Conservation (phyloP, 2,329 filamentous ascomycete genomes). For the Xylaria sp. region DNA sequence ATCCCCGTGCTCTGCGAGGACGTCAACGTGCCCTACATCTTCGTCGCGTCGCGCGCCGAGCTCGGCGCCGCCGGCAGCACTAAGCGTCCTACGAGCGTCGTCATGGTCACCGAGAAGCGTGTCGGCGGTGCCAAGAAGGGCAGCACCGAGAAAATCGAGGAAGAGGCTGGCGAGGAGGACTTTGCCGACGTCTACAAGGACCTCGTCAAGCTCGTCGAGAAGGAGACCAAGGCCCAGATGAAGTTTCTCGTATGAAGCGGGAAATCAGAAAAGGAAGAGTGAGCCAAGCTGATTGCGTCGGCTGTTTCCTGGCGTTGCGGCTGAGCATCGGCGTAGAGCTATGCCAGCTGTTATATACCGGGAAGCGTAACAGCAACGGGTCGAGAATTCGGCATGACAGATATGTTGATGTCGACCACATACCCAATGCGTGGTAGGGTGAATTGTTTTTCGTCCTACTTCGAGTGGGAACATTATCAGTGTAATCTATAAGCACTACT, state of each 20-base stretch:
- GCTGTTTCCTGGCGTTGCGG: constrained; percentile 3
- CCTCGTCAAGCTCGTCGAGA: constrained; percentile 72
- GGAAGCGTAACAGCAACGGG: not conserved
- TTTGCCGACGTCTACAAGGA: constrained; percentile 73
- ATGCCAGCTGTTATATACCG: not conserved
- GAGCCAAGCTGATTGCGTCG: not conserved
- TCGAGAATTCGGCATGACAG: not conserved
- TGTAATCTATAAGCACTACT: constrained; percentile 41
- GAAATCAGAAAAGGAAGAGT: not conserved
- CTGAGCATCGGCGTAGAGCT: not conserved
- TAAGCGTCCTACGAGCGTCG: constrained; percentile 95
- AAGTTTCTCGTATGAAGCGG: constrained; percentile 61
- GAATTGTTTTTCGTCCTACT: not conserved
- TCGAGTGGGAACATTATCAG: constrained; percentile 18
- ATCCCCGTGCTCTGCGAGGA: constrained; percentile 84
- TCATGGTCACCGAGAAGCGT: constrained; percentile 79
- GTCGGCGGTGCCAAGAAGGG: constrained; percentile 49
- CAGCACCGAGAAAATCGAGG: constrained; percentile 59
- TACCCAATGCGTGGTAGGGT: not conserved
- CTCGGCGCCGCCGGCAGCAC: constrained; percentile 93
- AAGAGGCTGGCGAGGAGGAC: constrained; percentile 65
- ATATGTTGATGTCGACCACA: constrained; percentile 3
- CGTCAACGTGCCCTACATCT: constrained; percentile 89
- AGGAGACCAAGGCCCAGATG: constrained; percentile 61
- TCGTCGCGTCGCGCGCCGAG: constrained; percentile 90